Percentiles rank a stretch among this genome's conserved stretches.
phyloP scores from a whole-genome alignment of 805 yeast species.

The Kodamaea lidongshanica region DNA sequence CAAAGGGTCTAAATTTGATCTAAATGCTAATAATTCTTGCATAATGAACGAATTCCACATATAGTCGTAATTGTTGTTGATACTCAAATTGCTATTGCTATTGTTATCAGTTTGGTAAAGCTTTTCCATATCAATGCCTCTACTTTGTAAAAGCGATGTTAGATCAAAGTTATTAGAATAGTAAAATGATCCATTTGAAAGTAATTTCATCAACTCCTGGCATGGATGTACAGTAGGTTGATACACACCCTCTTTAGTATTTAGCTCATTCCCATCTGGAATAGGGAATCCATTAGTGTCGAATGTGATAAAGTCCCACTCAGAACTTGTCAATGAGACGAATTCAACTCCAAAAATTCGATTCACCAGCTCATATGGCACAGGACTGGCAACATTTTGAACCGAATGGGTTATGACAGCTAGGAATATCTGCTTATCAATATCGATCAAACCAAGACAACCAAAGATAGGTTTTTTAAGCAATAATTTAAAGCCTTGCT shows the following conservation, averaged over 20 bases:
- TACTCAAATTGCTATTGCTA: conserved; percentile 8
- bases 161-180: conserved; percentile 89
- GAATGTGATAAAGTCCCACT: conserved; percentile 75
- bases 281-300: conserved; percentile 66
- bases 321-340: conserved; percentile 59
- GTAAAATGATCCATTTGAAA: conserved; percentile 85
- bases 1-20: conserved; percentile 59
- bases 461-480: conserved; percentile 46
- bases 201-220: conserved; percentile 64
- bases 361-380: conserved; percentile 71
- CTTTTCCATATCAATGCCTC: conserved; percentile 47
- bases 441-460: conserved; percentile 73
- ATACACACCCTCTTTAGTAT: no score
- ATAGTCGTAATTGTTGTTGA: conserved; percentile 68
- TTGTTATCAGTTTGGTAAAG: conserved; percentile 8
- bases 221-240: conserved; percentile 68
- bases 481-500: conserved; percentile 33
- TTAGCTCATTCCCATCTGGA: conserved; percentile 25
- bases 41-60: conserved; percentile 97
- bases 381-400: conserved; percentile 73
- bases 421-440: conserved; percentile 61
- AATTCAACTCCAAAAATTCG: conserved; percentile 84
- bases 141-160: conserved; percentile 75
- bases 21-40: conserved; percentile 69
- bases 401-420: conserved; percentile 71